Base-by-base conservation (phyloP, 306 rosid species). In the Pterocarpus macrocarpus region DNA sequence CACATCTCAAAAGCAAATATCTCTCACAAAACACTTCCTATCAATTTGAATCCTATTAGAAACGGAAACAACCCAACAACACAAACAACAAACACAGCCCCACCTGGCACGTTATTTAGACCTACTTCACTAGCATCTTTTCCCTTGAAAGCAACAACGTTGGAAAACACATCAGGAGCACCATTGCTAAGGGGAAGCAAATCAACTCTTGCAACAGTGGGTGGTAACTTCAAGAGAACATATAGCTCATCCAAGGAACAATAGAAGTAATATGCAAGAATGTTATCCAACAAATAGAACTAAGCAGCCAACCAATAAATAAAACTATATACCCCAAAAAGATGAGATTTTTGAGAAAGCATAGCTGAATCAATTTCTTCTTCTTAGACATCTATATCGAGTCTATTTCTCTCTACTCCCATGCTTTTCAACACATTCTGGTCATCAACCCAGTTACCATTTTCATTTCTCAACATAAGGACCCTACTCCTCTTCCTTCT, bases 141-240 rank as follows among this genome's bases (percentile, higher is more conserved):
- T 15, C 90, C 91, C 68, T 76, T 75, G 38, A 91, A 91, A 22
- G 95, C 91, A 78, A 93, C 95, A 55, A 91, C 89, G 85, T 90
- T 89, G 0, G 93, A 85, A 84, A 91, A 91, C 84, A 91, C 93
- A 80, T 91, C 95, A 56, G 93, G 95, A 55, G 95, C 93, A 71
- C 95, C 95, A 76, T 91, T 91, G 38, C 95, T 93, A 33, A 91
- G 86, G 3, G 95, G 93, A 76, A 91, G 92, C 73, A 91, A 74
- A 34, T 87, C 71, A 78, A 91, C 93, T 33, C 95, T 91, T 0
- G 93, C 91, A 82, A 91, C 93, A 13, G 95, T 89, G 0, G 93
- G 88, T 0, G 95, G 91, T 78, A 91, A 81, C 71, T 87, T 91
- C 88, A 91, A 83, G 49, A 89, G 82, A 69, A 76, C 79, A 0